phyloP scores from a whole-genome alignment of 1,284 basidiomycete genomes.

The Thelephora terrestris region DNA sequence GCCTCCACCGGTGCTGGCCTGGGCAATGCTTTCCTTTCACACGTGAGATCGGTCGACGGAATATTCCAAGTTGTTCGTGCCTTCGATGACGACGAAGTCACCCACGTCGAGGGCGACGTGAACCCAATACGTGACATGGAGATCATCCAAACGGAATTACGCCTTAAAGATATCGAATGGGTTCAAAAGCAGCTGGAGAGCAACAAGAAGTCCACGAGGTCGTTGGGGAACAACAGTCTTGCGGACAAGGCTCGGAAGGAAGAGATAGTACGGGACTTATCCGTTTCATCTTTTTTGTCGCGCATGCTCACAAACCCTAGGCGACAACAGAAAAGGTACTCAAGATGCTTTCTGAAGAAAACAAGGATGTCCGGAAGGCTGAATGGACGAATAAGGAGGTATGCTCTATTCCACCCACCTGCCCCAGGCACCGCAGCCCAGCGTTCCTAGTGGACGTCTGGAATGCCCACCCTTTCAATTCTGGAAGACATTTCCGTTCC shows the following conservation, averaged over 20 bases:
- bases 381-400: slow-evolving; percentile 99
- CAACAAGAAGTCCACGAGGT: slow-evolving; percentile 62
- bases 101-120: slow-evolving; percentile 98
- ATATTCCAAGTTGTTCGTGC: slow-evolving; percentile 99
- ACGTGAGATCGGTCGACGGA: slow-evolving; percentile 97
- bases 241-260: slow-evolving; percentile 97
- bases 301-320: slow-evolving; percentile 27
- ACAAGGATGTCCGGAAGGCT: slow-evolving; percentile 88
- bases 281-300: slow-evolving; percentile 3
- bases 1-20: slow-evolving; percentile 98
- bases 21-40: slow-evolving; percentile 95
- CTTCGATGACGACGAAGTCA: slow-evolving; percentile 98
- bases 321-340: slow-evolving; percentile 82
- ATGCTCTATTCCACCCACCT: slow-evolving; percentile 20
- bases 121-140: slow-evolving; percentile 96
- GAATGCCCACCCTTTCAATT: background rate
- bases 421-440: too few relatives aligned
- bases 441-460: background rate
- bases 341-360: slow-evolving; percentile 71
- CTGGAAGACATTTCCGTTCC: slow-evolving; percentile 6
- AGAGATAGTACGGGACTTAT: slow-evolving; percentile 63
- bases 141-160: slow-evolving; percentile 90
- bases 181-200: slow-evolving; percentile 85
- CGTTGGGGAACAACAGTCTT: slow-evolving; percentile 71
- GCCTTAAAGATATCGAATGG: slow-evolving; percentile 99